Evolutionary conservation across 1,139 yeast species (phyloP).

Genomic region (Insectozyma bohioensis): DNA sequence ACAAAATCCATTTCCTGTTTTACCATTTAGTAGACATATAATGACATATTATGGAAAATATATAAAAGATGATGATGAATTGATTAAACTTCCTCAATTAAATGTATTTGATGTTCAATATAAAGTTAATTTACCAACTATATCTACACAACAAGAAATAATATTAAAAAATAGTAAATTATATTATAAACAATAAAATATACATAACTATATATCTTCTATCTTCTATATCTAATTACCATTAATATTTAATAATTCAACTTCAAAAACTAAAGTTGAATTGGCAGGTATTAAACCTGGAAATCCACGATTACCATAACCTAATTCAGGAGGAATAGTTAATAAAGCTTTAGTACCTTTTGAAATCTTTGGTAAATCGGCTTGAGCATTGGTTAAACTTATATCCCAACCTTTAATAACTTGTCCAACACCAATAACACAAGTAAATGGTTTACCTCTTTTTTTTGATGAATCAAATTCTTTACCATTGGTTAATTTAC

Average conservation of each 20-base stretch:
- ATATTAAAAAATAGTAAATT: slow-evolving; percentile 18
- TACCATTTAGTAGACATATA: slow-evolving; percentile 59
- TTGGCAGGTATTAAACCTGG: slow-evolving; percentile 96
- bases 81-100: slow-evolving; percentile 51
- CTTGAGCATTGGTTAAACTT: slow-evolving; percentile 29
- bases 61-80: slow-evolving; percentile 11
- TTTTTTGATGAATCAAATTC: slow-evolving; percentile 93
- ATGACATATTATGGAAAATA: slow-evolving; percentile 28
- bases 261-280: slow-evolving; percentile 90
- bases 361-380: slow-evolving; percentile 87
- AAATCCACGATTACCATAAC: slow-evolving; percentile 92
- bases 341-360: slow-evolving; percentile 90
- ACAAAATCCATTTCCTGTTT: slow-evolving; percentile 46
- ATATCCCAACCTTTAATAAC: slow-evolving; percentile 94
- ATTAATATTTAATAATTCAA: slow-evolving; percentile 78
- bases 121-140: slow-evolving; percentile 60
- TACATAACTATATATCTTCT: not conserved
- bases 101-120: slow-evolving; percentile 65
- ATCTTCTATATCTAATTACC: slow-evolving; percentile 5
- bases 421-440: slow-evolving; percentile 92
- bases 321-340: slow-evolving; percentile 91
- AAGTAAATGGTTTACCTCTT: slow-evolving; percentile 93
- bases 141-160: slow-evolving; percentile 41
- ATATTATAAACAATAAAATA: slow-evolving; percentile 12
- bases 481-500: slow-evolving; percentile 90